Conservation (phyloP, 345 rosid species). For the Eucalyptus cloeziana region DNA sequence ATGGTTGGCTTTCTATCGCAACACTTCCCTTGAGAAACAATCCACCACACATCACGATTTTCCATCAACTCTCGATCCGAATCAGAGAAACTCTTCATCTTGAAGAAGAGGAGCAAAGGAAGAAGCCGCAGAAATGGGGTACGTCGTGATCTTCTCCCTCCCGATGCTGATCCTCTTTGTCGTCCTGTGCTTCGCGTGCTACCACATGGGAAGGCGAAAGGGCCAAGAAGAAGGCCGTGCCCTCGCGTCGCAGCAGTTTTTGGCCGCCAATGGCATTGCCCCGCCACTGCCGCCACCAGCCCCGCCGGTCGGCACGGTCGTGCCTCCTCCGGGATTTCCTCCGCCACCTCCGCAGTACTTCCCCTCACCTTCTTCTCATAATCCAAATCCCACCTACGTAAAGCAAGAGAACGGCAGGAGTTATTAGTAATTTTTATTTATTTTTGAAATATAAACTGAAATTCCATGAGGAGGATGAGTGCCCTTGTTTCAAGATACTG, state of each 20-base stretch:
- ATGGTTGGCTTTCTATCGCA: background rate
- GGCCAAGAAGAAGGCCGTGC: slow-evolving; percentile 1
- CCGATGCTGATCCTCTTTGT: background rate
- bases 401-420: background rate
- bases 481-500: background rate
- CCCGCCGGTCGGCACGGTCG: background rate
- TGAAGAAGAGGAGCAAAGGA: background rate
- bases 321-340: background rate
- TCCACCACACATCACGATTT: background rate
- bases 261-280: background rate
- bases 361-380: background rate
- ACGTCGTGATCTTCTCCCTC: background rate
- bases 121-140: background rate
- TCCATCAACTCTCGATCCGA: background rate
- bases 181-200: background rate
- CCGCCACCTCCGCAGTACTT: background rate
- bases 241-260: background rate
- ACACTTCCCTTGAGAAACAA: background rate
- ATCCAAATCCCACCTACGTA: background rate
- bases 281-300: background rate
- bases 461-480: background rate
- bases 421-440: background rate
- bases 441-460: background rate
- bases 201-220: background rate
- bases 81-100: background rate